phyloP scores from a whole-genome alignment of 345 rosid species.

The Theobroma cacao region DNA sequence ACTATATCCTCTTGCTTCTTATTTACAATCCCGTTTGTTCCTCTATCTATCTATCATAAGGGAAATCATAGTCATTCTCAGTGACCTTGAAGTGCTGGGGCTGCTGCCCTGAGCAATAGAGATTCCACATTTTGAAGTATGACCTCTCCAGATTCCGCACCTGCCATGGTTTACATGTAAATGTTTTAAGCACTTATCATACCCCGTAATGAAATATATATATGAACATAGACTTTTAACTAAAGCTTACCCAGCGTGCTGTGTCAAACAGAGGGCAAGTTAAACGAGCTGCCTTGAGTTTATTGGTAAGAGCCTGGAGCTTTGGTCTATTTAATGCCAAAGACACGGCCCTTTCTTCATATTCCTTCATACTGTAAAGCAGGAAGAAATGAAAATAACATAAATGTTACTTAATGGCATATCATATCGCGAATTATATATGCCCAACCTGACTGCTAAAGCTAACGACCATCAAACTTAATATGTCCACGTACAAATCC shows the following conservation, averaged over 20 bases:
- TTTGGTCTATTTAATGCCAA: slow-evolving; percentile 69
- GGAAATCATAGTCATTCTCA: slow-evolving; percentile 79
- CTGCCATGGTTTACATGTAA: slow-evolving; percentile 36
- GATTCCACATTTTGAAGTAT: slow-evolving; percentile 94
- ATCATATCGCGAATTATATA: not conserved
- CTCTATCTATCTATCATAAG: slow-evolving; percentile 55
- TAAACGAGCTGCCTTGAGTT: slow-evolving; percentile 66
- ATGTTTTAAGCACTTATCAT: not conserved
- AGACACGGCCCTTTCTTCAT: slow-evolving; percentile 86
- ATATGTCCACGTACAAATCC: not conserved
- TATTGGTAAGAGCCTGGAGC: slow-evolving; percentile 66
- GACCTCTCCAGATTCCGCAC: slow-evolving; percentile 88
- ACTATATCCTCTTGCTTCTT: slow-evolving; percentile 29
- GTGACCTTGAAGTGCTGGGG: slow-evolving; percentile 79
- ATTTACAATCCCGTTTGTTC: slow-evolving; percentile 37
- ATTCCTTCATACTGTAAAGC: slow-evolving; percentile 70
- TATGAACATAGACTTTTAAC: not conserved
- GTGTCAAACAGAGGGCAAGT: slow-evolving; percentile 94
- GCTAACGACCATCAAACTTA: not conserved
- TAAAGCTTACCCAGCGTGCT: slow-evolving; percentile 75
- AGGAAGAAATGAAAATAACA: not conserved
- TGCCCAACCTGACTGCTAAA: not conserved
- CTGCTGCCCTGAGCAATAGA: slow-evolving; percentile 68
- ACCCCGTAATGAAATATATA: no score
- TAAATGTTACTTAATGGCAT: not conserved